Evolutionary conservation across 768 basidiomycete genomes (phyloP).

Genomic region (Coprinopsis strossmayeri): DNA sequence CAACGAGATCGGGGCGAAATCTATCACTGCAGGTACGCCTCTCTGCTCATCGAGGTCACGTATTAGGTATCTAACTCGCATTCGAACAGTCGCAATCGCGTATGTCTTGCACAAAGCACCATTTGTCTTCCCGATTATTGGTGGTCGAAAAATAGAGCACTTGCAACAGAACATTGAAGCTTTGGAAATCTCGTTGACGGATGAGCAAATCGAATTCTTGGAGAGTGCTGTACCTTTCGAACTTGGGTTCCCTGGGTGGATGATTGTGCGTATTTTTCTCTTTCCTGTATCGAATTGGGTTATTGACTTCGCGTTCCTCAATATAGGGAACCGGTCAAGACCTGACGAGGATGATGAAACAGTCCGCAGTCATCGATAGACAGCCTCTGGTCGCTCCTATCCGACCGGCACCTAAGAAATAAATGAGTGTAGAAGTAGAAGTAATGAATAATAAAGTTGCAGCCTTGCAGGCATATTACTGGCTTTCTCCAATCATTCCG

Average conservation of each 20-base stretch:
- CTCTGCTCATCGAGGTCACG: not conserved
- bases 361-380: not conserved
- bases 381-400: not conserved
- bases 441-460: not conserved
- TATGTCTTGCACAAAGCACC: conserved; percentile 49
- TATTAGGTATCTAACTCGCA: not conserved
- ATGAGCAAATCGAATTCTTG: conserved; percentile 36
- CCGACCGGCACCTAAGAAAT: not conserved
- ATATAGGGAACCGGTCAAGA: not conserved
- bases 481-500: no score
- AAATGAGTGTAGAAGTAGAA: no score
- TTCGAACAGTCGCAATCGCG: conserved; percentile 36
- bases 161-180: conserved; percentile 43
- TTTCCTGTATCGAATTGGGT: not conserved
- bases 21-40: conserved; percentile 34
- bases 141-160: conserved; percentile 47
- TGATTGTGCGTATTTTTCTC: conserved; percentile 20
- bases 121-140: conserved; percentile 45
- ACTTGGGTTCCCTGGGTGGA: conserved; percentile 32
- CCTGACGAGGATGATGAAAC: not conserved
- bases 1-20: conserved; percentile 38
- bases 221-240: conserved; percentile 37
- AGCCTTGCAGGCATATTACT: no score
- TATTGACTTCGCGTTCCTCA: not conserved
- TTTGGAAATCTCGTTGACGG: conserved; percentile 31